Base-by-base conservation (phyloP, 2,329 filamentous ascomycete genomes). In the Fusarium buxicola region DNA sequence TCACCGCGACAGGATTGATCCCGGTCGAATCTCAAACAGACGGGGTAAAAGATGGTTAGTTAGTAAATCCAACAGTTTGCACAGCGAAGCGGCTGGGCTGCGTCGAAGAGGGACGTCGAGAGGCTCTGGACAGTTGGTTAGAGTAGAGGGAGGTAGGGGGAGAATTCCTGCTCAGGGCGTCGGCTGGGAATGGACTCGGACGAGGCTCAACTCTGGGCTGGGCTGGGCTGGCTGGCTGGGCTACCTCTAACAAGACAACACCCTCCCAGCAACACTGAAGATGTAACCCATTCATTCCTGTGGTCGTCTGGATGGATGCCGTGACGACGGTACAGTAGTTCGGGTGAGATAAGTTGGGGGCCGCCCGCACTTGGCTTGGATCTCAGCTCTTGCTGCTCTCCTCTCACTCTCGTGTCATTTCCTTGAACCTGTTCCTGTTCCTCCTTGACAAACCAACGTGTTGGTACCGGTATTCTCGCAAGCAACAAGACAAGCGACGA, bases 1-100 rank as follows among this genome's bases (percentile, higher is more conserved):
- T 67, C 56, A 34, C 39, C 34, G 18, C 34, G 12, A 24, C 15
- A 7, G 16, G 36, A 28, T 35, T 27, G 18, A 49, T 52, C 62
- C 67, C 58, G 50, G 67, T 60, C 53, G 39, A 60, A 69, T 41
- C 65, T 69, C 62, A 69, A 69, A 69, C 67, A 62, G 44, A 54
- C 49, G 62, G 64, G 59, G 60, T 51, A 48, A 34, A 45, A 45
- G 36, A 31, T 34, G 41, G 38, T 8, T 35, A 32, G 30, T 32
- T 9, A 11, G 11, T 32, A 6, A 36, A 32, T 30, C 8, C 34
- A 24, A 11, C 30, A 55, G 48, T 53, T n/a, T n/a, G n/a, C 44
- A 49, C 30, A 30, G 53, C n/a, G n/a, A n/a, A n/a, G 34, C 10
- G 44, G 21, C 10, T 53, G 28, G 27, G 36, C 21, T 21, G 45